Base-by-base conservation (phyloP, 148 eudicot genomes). In the Spergularia bocconei region DNA sequence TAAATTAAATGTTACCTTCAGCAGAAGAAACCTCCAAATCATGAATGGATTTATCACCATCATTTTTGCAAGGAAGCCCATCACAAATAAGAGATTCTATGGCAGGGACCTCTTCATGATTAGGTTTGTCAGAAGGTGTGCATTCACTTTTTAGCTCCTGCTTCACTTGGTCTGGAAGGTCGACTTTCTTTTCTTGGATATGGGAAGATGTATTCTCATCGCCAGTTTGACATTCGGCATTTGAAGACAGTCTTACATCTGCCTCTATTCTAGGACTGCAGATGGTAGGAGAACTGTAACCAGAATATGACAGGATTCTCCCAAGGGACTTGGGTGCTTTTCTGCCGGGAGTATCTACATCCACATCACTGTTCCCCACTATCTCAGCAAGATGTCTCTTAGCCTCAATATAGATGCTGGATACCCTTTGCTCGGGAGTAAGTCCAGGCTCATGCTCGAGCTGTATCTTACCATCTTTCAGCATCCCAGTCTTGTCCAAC, bases 381-480 rank as follows among this genome's bases (percentile, higher is more conserved):
- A 92, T 86, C 78, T 92, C 98, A 50, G 91, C 91, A n/a, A 96
- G 87, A 87, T 96, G 98, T 70, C 85, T 92, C 88, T 82, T 96
- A 20, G 97, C 98, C 81, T 96, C 98, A 50, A 58, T 25, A 57
- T 96, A 96, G 68, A 92, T 83, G 77, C 84, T 86, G 38, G 94
- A 84, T 61, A 85, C 85, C 79, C 89, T 88, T 79, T 77, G 86
- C 84, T 83, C 86, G 0, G 87, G 72, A 75, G 77, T 67, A 47
- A 78, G 81, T 73, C 59, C 62, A 61, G 57, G 55, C 55, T 77
- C 84, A 60, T 47, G 57, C 70, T 44, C 85, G 11, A 41, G 73
- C 17, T 33, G 70, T 33, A 67, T 25, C 62, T 63, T 69, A 50
- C 62, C 82, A 69, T 77, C 80, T 56, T 73, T 79, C 48, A 82